Percentiles rank a stretch among this genome's conserved stretches.
Conservation (phyloP, 2,329 filamentous ascomycete genomes). For the Diaporthe amygdali region DNA sequence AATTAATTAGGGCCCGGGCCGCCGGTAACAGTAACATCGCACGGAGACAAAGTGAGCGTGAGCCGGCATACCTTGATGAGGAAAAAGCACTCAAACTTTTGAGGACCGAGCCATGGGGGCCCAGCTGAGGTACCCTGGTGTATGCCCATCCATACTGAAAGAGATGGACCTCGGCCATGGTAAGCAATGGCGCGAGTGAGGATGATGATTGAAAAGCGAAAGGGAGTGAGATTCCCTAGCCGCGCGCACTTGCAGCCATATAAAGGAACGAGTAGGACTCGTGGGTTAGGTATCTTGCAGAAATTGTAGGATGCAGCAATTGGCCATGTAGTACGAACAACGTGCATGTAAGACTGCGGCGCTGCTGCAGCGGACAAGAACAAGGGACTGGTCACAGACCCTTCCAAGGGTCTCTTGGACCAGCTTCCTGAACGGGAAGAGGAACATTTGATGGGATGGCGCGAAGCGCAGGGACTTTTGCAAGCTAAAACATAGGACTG, state of each 20-base stretch:
- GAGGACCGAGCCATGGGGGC: background rate
- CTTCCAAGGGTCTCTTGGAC: background rate
- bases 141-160: background rate
- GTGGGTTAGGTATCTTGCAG: conserved; percentile 8
- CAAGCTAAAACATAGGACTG: background rate
- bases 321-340: background rate
- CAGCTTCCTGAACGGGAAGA: conserved; percentile 8
- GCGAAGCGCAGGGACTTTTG: conserved; percentile 9
- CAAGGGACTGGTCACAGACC: background rate
- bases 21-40: background rate
- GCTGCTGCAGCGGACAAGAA: background rate
- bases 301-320: background rate
- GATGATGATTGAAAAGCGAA: background rate
- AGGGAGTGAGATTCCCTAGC: background rate
- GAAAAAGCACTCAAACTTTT: background rate
- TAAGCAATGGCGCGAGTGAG: background rate
- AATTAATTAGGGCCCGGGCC: background rate
- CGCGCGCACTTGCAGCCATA: background rate
- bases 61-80: background rate
- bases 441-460: background rate
- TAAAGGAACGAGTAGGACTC: background rate
- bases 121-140: background rate
- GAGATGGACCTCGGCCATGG: conserved; percentile 7
- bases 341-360: conserved; percentile 11
- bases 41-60: background rate